Percentiles rank a stretch among this genome's conserved stretches.
These are phyloP conservation scores for Epichloe sibirici DNA, from an alignment of 2,329 filamentous ascomycete genomes.

Conservation along the genomic window DNA sequence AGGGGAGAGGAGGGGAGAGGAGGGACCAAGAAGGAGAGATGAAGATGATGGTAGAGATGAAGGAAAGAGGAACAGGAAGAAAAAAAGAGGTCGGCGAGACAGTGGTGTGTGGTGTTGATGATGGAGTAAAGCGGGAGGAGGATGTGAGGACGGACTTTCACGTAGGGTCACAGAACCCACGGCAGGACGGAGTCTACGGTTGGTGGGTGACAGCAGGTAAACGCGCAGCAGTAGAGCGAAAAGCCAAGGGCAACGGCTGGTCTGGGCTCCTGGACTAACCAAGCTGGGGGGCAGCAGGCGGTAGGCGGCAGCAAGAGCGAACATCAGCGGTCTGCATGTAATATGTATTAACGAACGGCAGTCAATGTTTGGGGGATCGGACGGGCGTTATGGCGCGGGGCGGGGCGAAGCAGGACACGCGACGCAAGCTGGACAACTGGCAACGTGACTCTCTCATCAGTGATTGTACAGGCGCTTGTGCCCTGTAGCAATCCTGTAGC, in stretches of 20 bases:
- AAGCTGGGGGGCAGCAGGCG: conserved; percentile 1
- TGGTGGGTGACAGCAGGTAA: neutral
- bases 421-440: too few species aligned
- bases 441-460: neutral
- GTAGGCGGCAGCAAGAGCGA: neutral
- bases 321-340: neutral
- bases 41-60: conserved; percentile 15
- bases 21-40: conserved; percentile 14
- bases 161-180: conserved; percentile 2
- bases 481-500: too few species aligned
- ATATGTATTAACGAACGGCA: neutral
- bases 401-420: neutral
- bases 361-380: neutral
- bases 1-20: conserved; percentile 14
- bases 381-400: neutral
- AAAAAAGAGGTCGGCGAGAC: conserved; percentile 9
- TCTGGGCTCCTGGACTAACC: conserved; percentile 5
- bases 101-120: conserved; percentile 6
- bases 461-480: neutral
- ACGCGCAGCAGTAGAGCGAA: neutral
- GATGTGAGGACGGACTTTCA: conserved; percentile 7
- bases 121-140: conserved; percentile 8
- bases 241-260: conserved; percentile 9
- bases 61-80: conserved; percentile 14
- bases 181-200: neutral